Base-by-base conservation (phyloP, 352 stramenopile genomes). In the Peronospora tabacina region DNA sequence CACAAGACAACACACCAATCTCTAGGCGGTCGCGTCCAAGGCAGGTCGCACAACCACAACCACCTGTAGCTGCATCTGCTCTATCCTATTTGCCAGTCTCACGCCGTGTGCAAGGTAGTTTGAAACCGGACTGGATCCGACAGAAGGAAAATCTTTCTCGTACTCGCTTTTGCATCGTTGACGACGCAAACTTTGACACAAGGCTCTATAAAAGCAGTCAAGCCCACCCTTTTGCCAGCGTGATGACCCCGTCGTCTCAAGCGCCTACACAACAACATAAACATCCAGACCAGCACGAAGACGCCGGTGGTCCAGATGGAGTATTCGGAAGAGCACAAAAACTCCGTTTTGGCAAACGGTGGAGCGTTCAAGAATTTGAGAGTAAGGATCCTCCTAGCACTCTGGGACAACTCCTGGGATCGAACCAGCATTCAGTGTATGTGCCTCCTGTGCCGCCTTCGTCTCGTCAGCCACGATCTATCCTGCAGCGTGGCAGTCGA, bases 91-190 rank as follows among this genome's bases (percentile, higher is more conserved):
- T 43, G 7, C 15, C 52, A 49, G 36, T 45, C 38, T 24, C 48
- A 35, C 66, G 66, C 45, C 47, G 47, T 46, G 49, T 52, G 29
- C 57, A 35, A 3, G 55, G 55, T 30, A 76, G 63, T 46, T 49
- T 90, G 20, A 87, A 87, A 42, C 79, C 79, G 5, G 75, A 90
- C 48, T 87, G 72, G 72, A 79, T 90, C 61, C 62, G 66, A 12
- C 63, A 77, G 12, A 78, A 75, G 28, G 79, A 90, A 44, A 69
- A 66, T 7, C 55, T 86, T 6, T 70, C 63, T 15, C 69, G 63
- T 32, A 75, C 79, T 50, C 75, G 79, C 29, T 86, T 90, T 57
- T 84, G 62, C 22, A 72, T 81, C 37, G 59, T 66, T 9, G 75
- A 74, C 43, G 70, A 77, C 43, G 61, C 62, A 8, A 68, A 66